Base-by-base conservation (phyloP, 208 protist species). In the Blastocrithidia nonstop region DNA sequence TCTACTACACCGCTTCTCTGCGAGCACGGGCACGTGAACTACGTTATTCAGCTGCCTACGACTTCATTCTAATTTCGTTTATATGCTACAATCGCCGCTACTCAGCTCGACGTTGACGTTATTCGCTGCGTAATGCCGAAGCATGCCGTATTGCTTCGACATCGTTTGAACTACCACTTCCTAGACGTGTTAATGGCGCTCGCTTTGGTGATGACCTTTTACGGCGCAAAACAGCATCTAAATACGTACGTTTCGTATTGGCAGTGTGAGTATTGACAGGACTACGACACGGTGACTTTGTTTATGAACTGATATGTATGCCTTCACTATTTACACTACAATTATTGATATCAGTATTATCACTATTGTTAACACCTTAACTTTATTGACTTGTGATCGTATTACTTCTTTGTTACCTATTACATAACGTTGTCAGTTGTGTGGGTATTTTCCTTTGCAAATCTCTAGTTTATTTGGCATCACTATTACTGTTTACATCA, bases 41-140 rank as follows among this genome's bases (percentile, higher is more conserved):
- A 20, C 75, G 42, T 7, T 61, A 68, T 13, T 70, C 71, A 0
- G 70, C 78, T 8, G 57, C 48, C 54, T 66, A 68, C n/a, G 64
- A 67, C 48, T 72, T 77, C 21, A 63, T 55, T 54, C 74, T 79
- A 17, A 78, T 70, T 44, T 85, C 82, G 26, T 81, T 63, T 28
- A 82, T 36, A 27, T 70, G 49, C 27, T 78, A 73, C 2, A 81
- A 46, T 4, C 82, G 76, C 28, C 73, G 65, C 57, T 91, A 76
- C 43, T 91, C 73, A 1, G 82, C 82, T 57, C 70, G 71, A 8
- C 82, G 74, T 55, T 85, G 82, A 13, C 82, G 69, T 54, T 91
- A 76, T 35, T 84, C 76, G 37, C 62, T 83, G 15, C 76, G 72
- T 13, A 91, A 51, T 4, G 82, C 71, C 1, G 76, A 81, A 0